phyloP scores from a whole-genome alignment of 164 flowering plant species.

The Nymphaea thermarum region DNA sequence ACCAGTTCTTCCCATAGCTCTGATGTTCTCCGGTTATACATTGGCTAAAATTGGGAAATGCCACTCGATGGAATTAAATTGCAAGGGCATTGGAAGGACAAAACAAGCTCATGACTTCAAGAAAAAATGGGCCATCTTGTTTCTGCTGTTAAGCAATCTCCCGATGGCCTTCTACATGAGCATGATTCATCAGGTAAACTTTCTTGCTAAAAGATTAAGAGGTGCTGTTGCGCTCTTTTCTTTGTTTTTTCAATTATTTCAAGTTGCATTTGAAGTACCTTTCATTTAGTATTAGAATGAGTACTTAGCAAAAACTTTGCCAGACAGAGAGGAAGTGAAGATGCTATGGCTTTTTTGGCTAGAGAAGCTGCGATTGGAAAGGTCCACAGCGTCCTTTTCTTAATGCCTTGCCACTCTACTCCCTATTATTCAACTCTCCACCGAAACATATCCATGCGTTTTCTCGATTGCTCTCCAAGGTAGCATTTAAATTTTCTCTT shows the following conservation, averaged over 20 bases:
- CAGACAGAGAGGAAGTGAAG: constrained; percentile 89
- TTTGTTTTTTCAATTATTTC: background rate
- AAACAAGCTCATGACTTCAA: constrained; percentile 18
- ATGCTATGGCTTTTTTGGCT: constrained; percentile 71
- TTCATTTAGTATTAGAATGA: background rate
- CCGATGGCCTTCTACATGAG: constrained; percentile 96
- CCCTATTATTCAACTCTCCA: constrained; percentile 85
- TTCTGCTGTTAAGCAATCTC: constrained; percentile 65
- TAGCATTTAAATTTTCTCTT: constrained; percentile 5
- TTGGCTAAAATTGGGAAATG: constrained; percentile 30
- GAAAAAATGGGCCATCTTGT: constrained; percentile 28
- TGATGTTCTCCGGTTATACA: constrained; percentile 72
- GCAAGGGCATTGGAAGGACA: constrained; percentile 3
- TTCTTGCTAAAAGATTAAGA: background rate
- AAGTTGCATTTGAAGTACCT: background rate
- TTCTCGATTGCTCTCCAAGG: constrained; percentile 97
- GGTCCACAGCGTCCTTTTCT: constrained; percentile 57
- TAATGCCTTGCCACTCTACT: constrained; percentile 91
- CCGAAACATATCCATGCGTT: constrained; percentile 60
- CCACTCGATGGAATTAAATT: constrained; percentile 1
- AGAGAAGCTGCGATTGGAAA: constrained; percentile 41
- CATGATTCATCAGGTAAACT: constrained; percentile 76
- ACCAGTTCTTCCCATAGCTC: constrained; percentile 84
- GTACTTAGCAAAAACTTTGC: constrained; percentile 1
- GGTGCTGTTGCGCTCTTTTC: background rate